Percentiles rank a stretch among this genome's conserved stretches.
Evolutionary conservation across 306 rosid species (phyloP).

Genomic region (Quercus dentata): DNA sequence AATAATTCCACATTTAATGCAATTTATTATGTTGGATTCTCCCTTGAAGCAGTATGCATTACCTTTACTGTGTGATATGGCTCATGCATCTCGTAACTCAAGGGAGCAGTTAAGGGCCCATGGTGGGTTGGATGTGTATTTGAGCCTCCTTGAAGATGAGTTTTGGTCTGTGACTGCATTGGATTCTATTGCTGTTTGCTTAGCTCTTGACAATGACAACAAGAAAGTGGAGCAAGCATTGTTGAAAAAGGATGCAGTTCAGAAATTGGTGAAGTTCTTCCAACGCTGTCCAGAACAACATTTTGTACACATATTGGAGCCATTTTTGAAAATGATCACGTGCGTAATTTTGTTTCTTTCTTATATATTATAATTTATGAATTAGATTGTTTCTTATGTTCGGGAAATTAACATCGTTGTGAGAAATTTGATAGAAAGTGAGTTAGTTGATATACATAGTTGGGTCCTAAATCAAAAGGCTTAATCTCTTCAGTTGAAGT

Average conservation of each 20-base stretch:
- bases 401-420: background rate
- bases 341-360: conserved; percentile 34
- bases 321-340: conserved; percentile 98
- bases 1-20: conserved; percentile 97
- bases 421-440: background rate
- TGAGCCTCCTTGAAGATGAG: conserved; percentile 95
- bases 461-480: background rate
- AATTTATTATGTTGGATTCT: conserved; percentile 82
- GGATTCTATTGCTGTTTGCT: conserved; percentile 95
- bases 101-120: conserved; percentile 99
- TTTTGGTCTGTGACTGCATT: conserved; percentile 94
- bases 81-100: conserved; percentile 98
- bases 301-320: conserved; percentile 95
- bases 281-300: conserved; percentile 93
- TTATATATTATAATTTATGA: background rate
- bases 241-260: conserved; percentile 92
- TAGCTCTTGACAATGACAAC: conserved; percentile 94
- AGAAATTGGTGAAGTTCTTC: conserved; percentile 94
- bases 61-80: conserved; percentile 98
- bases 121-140: conserved; percentile 96
- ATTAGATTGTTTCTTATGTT: conserved; percentile 6
- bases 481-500: background rate
- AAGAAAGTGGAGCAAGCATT: conserved; percentile 93
- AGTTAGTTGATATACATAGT: background rate
- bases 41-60: conserved; percentile 83